Base-by-base conservation (phyloP, 2,329 filamentous ascomycete species). In the Aspergillus luchuensis region DNA sequence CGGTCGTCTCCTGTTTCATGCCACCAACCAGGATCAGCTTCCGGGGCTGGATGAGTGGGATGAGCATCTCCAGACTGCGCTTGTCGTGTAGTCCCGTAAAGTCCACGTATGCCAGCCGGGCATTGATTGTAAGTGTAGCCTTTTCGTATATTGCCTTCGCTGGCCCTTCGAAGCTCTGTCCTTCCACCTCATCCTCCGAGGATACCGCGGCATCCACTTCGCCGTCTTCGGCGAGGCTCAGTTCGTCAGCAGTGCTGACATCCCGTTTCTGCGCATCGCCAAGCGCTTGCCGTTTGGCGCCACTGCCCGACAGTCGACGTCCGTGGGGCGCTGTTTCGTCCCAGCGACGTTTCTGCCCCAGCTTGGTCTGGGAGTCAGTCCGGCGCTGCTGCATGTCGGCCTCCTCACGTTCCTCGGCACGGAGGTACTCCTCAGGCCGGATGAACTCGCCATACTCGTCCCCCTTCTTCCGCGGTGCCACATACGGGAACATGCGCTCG, bases 391-490 rank as follows among this genome's bases (percentile, higher is more conserved):
- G 85, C 11, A 85, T 86, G 43, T 91, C 89, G 17, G 86, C 83
- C 60, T 89, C 87, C 67, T 96, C 92, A 59, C 92, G 88, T 76
- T 98, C 95, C 72, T 99, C 95, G 0, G 93, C 94, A 60, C 93
- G 87, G 1, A 97, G 84, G 72, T 94, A 99, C 65, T 99, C 95
- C 74, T 98, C 95, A 0, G 94, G 91, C 57, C 92, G 87, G 67
- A 99, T 97, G 15, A 96, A 80, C 66, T 99, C 95, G 60, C 95
- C 95, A 76, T 95, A 99, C 65, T 97, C 94, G 72, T 98, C 95
- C 30, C 85, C 87, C 54, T 92, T 88, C 73, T 88, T 90, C 69
- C 91, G 84, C 55, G 92, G 88, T 23, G 93, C 86, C 1, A 93
- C 86, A 56, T 96, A 89, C 0, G 95, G 95, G 72, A 97, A 98